Evolutionary conservation across 2,329 filamentous ascomycete genomes (phyloP).

Genomic region (Penicillium crustosum): DNA sequence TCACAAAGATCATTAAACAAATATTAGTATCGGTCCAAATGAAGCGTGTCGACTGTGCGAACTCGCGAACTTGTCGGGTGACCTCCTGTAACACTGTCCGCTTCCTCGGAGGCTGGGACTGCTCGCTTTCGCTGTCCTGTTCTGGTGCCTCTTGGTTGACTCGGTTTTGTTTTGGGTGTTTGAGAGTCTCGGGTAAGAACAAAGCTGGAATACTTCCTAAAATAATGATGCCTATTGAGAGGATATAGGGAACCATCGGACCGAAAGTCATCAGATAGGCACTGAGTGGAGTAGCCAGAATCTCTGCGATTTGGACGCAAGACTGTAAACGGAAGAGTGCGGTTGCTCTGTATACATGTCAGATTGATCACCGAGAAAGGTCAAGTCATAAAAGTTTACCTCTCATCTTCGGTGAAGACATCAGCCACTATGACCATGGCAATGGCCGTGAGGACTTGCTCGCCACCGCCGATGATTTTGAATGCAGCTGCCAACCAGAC

Average conservation of each 20-base stretch:
- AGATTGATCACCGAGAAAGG: neutral
- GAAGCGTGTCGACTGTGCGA: conserved; percentile 24
- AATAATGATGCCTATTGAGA: conserved; percentile 16
- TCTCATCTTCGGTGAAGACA: conserved; percentile 31
- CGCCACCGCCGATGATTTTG: conserved; percentile 29
- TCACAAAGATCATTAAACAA: conserved; percentile 21
- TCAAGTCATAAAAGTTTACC: conserved; percentile 16
- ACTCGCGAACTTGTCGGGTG: conserved; percentile 15
- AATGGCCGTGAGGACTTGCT: conserved; percentile 21
- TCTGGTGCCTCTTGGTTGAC: neutral
- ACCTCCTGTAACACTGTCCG: conserved; percentile 10
- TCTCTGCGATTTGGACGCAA: conserved; percentile 24
- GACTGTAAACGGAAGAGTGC: conserved; percentile 27
- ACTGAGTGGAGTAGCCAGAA: conserved; percentile 30
- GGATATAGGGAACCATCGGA: conserved; percentile 25
- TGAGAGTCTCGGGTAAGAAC: conserved; percentile 27
- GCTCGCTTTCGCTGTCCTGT: neutral
- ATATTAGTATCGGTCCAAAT: conserved; percentile 27
- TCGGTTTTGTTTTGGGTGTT: conserved; percentile 15
- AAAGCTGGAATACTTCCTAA: conserved; percentile 10
- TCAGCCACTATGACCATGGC: conserved; percentile 30
- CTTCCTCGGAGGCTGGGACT: conserved; percentile 7
- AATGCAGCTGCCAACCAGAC: conserved; percentile 29
- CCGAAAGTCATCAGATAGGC: conserved; percentile 29
- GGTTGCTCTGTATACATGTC: conserved; percentile 20